Conservation (phyloP, 2,329 filamentous ascomycete species). For the Pseudocercospora crystallina region DNA sequence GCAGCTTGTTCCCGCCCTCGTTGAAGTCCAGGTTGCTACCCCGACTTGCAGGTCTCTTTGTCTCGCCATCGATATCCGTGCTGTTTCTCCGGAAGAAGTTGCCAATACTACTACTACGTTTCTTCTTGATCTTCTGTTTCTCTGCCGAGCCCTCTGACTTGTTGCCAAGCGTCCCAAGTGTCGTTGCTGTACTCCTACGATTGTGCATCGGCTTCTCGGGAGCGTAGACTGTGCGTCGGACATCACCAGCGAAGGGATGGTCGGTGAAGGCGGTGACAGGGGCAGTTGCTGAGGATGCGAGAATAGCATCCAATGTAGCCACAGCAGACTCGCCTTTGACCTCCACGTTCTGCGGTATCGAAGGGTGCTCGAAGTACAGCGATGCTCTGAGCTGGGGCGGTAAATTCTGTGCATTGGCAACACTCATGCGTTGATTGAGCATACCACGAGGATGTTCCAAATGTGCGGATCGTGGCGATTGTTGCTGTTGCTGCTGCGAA, state of each 20-base stretch:
- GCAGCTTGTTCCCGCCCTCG: conserved; percentile 34
- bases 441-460: conserved; percentile 18
- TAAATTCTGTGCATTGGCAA: conserved; percentile 50
- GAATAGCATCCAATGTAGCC: conserved; percentile 83
- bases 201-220: conserved; percentile 23
- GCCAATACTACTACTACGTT: conserved; percentile 33
- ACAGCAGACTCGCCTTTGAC: conserved; percentile 77
- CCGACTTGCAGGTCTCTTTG: conserved; percentile 26
- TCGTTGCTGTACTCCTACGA: conserved; percentile 20
- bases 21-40: conserved; percentile 34
- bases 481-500: conserved; percentile 2
- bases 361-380: conserved; percentile 78
- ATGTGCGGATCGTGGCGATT: background rate
- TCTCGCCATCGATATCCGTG: conserved; percentile 39
- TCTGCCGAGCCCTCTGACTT: conserved; percentile 4
- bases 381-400: conserved; percentile 88
- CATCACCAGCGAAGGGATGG: conserved; percentile 75
- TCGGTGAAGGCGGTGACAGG: conserved; percentile 91
- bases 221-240: conserved; percentile 75
- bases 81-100: conserved; percentile 33
- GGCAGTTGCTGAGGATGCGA: conserved; percentile 83
- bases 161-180: conserved; percentile 1
- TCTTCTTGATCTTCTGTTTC: conserved; percentile 23
- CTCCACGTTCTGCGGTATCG: conserved; percentile 55
- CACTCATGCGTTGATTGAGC: conserved; percentile 37